Conservation (phyloP, 192 early-diverging fungal genomes). For the Coemansia sp. region DNA sequence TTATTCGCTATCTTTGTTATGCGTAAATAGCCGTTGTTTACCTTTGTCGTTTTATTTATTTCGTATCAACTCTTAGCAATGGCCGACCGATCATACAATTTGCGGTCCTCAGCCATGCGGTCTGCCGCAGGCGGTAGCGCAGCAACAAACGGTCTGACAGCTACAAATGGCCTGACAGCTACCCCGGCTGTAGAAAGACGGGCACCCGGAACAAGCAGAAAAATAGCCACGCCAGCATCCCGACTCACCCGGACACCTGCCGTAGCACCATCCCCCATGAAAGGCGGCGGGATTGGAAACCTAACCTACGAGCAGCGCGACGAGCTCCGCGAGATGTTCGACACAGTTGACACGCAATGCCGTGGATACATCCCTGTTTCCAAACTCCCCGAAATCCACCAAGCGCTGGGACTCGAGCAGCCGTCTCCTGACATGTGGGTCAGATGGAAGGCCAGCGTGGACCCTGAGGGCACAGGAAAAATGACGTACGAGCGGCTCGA, state of each 20-base stretch:
- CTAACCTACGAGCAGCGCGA: slow-evolving; percentile 40
- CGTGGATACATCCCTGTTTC: slow-evolving; percentile 32
- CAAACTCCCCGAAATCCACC: slow-evolving; percentile 18
- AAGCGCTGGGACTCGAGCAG: slow-evolving; percentile 18
- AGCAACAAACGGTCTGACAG: neutral
- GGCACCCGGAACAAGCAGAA: slow-evolving; percentile 10
- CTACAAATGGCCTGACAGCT: neutral
- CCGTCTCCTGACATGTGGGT: slow-evolving; percentile 3
- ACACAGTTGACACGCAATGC: slow-evolving; percentile 28
- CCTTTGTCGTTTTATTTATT: neutral
- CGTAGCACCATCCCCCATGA: neutral
- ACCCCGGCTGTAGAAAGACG: neutral
- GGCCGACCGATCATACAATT: slow-evolving; percentile 3
- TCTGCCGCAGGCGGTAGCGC: slow-evolving; percentile 6
- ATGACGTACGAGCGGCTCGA: slow-evolving; percentile 35
- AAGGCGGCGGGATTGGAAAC: slow-evolving; percentile 28
- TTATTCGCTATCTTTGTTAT: neutral
- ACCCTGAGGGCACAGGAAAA: slow-evolving; percentile 31
- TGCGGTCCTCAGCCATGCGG: slow-evolving; percentile 10
- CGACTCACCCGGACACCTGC: slow-evolving; percentile 1
- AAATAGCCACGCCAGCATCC: slow-evolving; percentile 11
- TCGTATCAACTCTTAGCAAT: neutral
- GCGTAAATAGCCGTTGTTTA: neutral
- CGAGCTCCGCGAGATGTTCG: slow-evolving; percentile 44
- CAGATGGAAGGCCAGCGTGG: slow-evolving; percentile 26